Evolutionary conservation across 805 yeast genomes (phyloP).

Genomic region (Cyberlindnera maritima): DNA sequence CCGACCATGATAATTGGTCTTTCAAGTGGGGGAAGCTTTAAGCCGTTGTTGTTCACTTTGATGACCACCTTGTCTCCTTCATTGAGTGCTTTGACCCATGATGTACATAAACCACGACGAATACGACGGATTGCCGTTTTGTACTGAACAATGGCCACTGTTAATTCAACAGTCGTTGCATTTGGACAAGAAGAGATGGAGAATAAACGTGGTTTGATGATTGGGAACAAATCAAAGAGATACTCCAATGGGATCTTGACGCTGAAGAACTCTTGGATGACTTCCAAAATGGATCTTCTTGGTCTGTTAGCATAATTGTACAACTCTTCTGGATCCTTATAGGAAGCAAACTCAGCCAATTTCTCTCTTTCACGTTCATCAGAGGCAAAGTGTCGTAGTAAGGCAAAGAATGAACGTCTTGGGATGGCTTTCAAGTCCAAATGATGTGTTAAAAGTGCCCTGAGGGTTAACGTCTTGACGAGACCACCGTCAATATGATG

Average conservation of each 20-base stretch:
- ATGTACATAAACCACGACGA: constrained; percentile 80
- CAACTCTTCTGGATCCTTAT: constrained; percentile 75
- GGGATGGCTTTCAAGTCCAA: constrained; percentile 84
- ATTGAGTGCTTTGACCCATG: constrained; percentile 57
- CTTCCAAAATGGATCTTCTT: constrained; percentile 81
- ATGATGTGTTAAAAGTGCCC: constrained; percentile 73
- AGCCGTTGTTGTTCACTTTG: constrained; percentile 45
- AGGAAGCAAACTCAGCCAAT: constrained; percentile 66
- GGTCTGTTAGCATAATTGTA: constrained; percentile 94
- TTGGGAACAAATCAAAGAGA: constrained; percentile 74
- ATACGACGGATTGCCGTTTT: constrained; percentile 73
- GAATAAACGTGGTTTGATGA: constrained; percentile 75
- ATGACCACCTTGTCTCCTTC: constrained; percentile 51
- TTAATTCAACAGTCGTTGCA: constrained; percentile 51
- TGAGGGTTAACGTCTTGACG: constrained; percentile 59
- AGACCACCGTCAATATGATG: constrained; percentile 56
- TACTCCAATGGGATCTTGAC: constrained; percentile 74
- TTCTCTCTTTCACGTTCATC: constrained; percentile 76
- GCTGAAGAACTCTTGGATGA: constrained; percentile 75
- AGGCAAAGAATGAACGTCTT: constrained; percentile 73
- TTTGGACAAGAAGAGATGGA: constrained; percentile 72
- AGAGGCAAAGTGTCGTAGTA: constrained; percentile 70
- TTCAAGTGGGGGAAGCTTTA: constrained; percentile 32
- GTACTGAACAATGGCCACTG: constrained; percentile 84
- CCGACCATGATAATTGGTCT: constrained; percentile 70